These are phyloP conservation scores for Calonectria pseudoturangicola DNA, from an alignment of 2,329 filamentous ascomycete species.

Conservation along the genomic window DNA sequence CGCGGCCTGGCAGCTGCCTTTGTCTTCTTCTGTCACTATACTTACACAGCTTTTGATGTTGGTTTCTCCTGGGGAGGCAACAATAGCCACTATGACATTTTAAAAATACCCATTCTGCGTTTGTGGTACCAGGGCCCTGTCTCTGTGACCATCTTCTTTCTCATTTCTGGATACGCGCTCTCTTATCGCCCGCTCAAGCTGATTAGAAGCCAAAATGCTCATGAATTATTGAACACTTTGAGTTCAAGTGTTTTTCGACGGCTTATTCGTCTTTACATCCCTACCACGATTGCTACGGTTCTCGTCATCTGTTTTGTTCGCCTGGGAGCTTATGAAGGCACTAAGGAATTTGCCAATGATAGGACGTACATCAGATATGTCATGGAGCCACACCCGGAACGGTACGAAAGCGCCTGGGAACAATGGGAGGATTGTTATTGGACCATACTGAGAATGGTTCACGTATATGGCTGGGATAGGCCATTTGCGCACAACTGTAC, in stretches of 20 bases:
- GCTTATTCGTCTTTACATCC: conserved; percentile 70
- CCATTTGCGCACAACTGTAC: conserved; percentile 68
- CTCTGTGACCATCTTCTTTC: conserved; percentile 77
- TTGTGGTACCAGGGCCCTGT: conserved; percentile 73
- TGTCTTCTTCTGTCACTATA: conserved; percentile 75
- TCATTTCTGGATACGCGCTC: conserved; percentile 77
- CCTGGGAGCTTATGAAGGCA: conserved; percentile 68
- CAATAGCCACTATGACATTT: conserved; percentile 65
- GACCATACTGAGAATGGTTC: conserved; percentile 70
- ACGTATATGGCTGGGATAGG: conserved; percentile 70
- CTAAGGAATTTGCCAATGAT: conserved; percentile 66
- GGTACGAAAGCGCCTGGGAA: conserved; percentile 24
- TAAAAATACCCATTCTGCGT: conserved; percentile 72
- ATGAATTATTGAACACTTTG: conserved; percentile 66
- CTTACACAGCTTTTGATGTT: conserved; percentile 71
- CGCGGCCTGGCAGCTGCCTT: conserved; percentile 73
- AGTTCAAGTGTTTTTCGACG: conserved; percentile 71
- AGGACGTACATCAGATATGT: conserved; percentile 60
- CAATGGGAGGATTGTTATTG: conserved; percentile 40
- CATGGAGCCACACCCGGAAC: conserved; percentile 18
- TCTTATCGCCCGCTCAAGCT: conserved; percentile 71
- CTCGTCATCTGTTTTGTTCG: conserved; percentile 66
- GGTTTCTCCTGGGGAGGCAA: conserved; percentile 69
- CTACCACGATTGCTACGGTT: conserved; percentile 70
- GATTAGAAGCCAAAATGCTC: conserved; percentile 59